These are phyloP conservation scores for Candida sphagnicola DNA, from an alignment of 805 yeast species.

Conservation along the genomic window DNA sequence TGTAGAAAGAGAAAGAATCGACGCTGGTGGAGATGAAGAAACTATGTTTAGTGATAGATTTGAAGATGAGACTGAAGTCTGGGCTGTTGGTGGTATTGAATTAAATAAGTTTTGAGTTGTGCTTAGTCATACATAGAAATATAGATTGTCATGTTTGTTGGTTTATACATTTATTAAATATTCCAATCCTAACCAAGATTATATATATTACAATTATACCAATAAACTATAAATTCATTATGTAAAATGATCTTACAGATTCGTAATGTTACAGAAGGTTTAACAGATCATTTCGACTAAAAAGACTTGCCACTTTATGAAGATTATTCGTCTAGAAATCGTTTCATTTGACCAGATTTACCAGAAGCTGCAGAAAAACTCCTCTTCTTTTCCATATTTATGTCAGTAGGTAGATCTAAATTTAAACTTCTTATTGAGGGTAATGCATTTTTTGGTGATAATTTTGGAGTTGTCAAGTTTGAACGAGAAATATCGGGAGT, in stretches of 20 bases:
- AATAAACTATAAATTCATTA: too few relatives aligned
- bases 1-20: constrained; percentile 83
- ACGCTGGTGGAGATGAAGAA: constrained; percentile 87
- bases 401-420: constrained; percentile 45
- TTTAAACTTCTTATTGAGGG: constrained; percentile 51
- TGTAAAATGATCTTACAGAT: too few relatives aligned
- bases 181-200: background rate
- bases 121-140: background rate
- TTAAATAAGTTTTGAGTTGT: constrained; percentile 11
- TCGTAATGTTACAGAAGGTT: too few relatives aligned
- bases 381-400: constrained; percentile 5
- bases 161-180: too few relatives aligned
- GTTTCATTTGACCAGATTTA: constrained; percentile 16
- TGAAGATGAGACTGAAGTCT: constrained; percentile 83
- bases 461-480: constrained; percentile 20
- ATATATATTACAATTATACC: background rate
- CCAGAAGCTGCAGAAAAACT: constrained; percentile 16
- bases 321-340: constrained; percentile 3
- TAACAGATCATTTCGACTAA: too few relatives aligned
- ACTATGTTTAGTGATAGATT: constrained; percentile 77
- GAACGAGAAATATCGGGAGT: constrained; percentile 10
- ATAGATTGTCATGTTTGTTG: background rate
- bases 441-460: constrained; percentile 23
- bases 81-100: constrained; percentile 81
- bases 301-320: too few relatives aligned